Evolutionary conservation across 1,284 basidiomycete genomes (phyloP).

Genomic region (Sanghuangporus baumii): DNA sequence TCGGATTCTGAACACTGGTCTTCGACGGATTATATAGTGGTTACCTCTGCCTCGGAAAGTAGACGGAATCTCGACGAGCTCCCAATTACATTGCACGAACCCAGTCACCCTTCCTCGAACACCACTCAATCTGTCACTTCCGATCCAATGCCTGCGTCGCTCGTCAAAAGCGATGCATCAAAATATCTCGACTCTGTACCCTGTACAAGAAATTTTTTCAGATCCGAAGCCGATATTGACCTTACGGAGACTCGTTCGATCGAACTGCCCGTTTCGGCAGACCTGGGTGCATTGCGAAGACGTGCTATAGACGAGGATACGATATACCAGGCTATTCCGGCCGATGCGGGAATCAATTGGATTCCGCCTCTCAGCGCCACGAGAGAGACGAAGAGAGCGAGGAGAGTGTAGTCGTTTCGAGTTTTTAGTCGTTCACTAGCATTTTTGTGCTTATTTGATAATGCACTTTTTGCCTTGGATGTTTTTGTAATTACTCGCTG

Average conservation of each 20-base stretch:
- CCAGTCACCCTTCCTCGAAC: too few relatives aligned
- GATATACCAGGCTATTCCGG: neutral
- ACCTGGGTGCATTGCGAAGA: neutral
- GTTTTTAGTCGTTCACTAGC: neutral
- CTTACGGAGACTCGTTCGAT: neutral
- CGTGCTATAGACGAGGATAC: neutral
- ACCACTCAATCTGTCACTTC: neutral
- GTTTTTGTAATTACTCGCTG: too few relatives aligned
- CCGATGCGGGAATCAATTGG: constrained; percentile 8
- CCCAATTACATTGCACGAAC: too few relatives aligned
- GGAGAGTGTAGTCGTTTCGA: neutral
- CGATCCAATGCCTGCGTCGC: neutral
- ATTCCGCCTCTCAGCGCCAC: constrained; percentile 10
- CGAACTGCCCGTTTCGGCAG: neutral
- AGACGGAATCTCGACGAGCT: too few relatives aligned
- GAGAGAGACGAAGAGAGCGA: neutral
- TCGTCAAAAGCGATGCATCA: neutral
- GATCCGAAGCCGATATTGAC: neutral
- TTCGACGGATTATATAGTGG: too few relatives aligned
- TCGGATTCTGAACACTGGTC: too few relatives aligned
- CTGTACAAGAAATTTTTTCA: neutral
- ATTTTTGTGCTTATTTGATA: neutral
- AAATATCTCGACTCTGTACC: neutral
- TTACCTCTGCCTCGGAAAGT: too few relatives aligned
- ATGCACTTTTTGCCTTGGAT: too few relatives aligned